Conservation (phyloP, 1,139 yeast species). For the Pichia sp. region DNA sequence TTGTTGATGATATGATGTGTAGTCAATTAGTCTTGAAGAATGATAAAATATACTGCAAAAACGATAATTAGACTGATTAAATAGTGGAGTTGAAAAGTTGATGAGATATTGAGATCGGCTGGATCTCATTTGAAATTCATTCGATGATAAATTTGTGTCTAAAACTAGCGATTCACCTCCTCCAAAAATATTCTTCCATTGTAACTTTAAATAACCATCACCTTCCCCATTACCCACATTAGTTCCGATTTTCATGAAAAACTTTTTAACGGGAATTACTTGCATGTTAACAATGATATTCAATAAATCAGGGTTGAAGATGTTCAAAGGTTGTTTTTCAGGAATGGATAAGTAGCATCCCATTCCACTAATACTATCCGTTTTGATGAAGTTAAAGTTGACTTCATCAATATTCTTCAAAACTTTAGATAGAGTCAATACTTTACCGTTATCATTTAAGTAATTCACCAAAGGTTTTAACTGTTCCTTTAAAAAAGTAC, state of each 20-base stretch:
- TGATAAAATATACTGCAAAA: conserved; percentile 49
- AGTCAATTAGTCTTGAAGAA: conserved; percentile 59
- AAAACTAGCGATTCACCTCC: conserved; percentile 77
- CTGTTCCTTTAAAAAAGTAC: conserved; percentile 46
- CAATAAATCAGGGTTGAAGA: conserved; percentile 26
- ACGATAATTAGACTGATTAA: conserved; percentile 44
- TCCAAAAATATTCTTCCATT: conserved; percentile 71
- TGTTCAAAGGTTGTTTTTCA: conserved; percentile 11
- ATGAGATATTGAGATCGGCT: conserved; percentile 67
- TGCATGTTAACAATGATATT: conserved; percentile 51
- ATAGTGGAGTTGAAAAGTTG: conserved; percentile 57
- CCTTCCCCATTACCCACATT: conserved; percentile 94
- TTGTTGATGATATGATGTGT: conserved; percentile 57
- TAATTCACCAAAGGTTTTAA: conserved; percentile 42
- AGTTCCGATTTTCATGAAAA: conserved; percentile 84
- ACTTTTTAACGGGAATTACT: conserved; percentile 53
- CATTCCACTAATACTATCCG: conserved; percentile 28
- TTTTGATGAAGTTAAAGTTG: conserved; percentile 35
- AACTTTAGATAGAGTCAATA: conserved; percentile 31
- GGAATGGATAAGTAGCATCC: conserved; percentile 25
- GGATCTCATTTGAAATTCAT: conserved; percentile 55
- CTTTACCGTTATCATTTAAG: conserved; percentile 6
- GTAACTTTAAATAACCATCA: conserved; percentile 77
- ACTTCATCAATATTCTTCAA: conserved; percentile 37
- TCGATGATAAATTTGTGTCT: conserved; percentile 53